These are phyloP conservation scores for Passiflora organensis DNA, from an alignment of 345 rosid genomes.

Conservation along the genomic window DNA sequence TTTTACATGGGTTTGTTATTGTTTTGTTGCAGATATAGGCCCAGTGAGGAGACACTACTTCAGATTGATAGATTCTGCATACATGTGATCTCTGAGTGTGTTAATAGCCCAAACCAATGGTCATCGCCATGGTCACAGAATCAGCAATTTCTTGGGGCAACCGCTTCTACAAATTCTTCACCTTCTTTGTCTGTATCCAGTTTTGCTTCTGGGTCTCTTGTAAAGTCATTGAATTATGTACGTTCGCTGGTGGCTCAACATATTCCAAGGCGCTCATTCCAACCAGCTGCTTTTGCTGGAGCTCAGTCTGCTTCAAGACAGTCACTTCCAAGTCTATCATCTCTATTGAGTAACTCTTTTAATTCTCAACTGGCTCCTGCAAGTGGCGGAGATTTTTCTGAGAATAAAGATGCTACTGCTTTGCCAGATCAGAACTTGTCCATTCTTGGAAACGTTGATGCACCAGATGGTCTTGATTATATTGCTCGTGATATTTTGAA, in stretches of 20 bases:
- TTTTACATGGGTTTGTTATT: constrained; percentile 10
- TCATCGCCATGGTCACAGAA: constrained; percentile 38
- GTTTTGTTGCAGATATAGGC: constrained; percentile 72
- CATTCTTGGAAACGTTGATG: constrained; percentile 54
- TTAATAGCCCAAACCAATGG: constrained; percentile 50
- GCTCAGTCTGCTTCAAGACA: constrained; percentile 71
- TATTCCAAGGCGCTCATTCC: constrained; percentile 82
- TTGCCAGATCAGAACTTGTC: constrained; percentile 61
- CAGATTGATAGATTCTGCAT: constrained; percentile 88
- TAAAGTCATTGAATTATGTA: constrained; percentile 90
- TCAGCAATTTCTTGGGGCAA: constrained; percentile 28
- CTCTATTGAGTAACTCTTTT: constrained; percentile 80
- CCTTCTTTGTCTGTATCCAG: constrained; percentile 76
- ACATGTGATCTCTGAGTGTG: constrained; percentile 69
- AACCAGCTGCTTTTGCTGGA: constrained; percentile 84
- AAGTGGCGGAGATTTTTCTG: constrained; percentile 56
- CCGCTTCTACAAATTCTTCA: constrained; percentile 34
- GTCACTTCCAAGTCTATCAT: constrained; percentile 67
- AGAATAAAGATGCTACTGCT: constrained; percentile 52
- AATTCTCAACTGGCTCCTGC: constrained; percentile 72
- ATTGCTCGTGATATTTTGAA: constrained; percentile 72
- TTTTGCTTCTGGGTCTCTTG: constrained; percentile 78
- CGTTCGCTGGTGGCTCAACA: constrained; percentile 86
- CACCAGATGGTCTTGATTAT: constrained; percentile 57
- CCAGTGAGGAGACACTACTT: constrained; percentile 81